Percentiles rank a stretch among this genome's conserved stretches.
Conservation (phyloP, 345 rosid genomes). For the Salix viminalis region DNA sequence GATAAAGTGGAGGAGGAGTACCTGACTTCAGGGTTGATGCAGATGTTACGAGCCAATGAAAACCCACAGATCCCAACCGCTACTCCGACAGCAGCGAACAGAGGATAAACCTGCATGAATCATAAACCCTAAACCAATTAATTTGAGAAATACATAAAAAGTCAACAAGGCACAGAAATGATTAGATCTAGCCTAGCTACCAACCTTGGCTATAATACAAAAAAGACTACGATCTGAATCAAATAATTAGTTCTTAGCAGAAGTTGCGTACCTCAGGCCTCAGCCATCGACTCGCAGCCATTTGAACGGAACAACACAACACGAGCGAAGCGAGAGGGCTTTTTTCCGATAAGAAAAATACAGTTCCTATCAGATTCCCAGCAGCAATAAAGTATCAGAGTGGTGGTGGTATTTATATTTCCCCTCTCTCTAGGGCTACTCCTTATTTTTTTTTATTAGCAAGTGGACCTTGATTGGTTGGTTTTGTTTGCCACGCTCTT, state of each 20-base stretch:
- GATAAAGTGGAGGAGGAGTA: conserved; percentile 8
- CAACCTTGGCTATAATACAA: no score
- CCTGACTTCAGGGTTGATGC: conserved; percentile 98
- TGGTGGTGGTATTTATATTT: no score
- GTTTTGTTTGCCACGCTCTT: no score
- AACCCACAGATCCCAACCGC: conserved; percentile 91
- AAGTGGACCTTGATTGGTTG: no score
- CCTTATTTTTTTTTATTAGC: no score
- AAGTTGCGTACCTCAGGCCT: conserved; percentile 58
- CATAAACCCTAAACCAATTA: neutral
- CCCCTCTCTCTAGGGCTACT: no score
- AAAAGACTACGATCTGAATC: neutral
- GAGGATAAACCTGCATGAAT: conserved; percentile 67
- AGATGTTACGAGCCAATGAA: conserved; percentile 72
- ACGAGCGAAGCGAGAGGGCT: neutral
- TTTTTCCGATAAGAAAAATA: no score
- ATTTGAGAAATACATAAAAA: neutral
- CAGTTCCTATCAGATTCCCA: no score
- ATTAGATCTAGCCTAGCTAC: neutral
- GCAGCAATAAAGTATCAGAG: no score
- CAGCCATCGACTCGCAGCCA: conserved; percentile 42
- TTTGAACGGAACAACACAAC: neutral
- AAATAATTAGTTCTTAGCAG: no score
- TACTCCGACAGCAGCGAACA: conserved; percentile 80
- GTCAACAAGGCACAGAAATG: neutral